These are phyloP conservation scores for Phanerodontia chrysosporium DNA, from an alignment of 768 basidiomycete genomes.

Conservation along the genomic window DNA sequence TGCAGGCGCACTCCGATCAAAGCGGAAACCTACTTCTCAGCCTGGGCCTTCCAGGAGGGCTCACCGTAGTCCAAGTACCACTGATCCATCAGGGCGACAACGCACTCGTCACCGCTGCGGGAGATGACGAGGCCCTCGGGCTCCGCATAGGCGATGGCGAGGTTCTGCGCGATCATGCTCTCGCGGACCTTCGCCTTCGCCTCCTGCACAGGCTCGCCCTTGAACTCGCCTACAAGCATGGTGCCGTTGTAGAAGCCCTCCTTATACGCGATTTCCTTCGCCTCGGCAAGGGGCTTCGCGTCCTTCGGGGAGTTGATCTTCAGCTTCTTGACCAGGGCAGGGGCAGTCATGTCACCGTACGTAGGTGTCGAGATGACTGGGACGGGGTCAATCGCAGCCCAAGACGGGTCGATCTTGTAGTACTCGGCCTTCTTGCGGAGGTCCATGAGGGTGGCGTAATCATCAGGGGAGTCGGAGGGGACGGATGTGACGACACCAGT, in stretches of 20 bases:
- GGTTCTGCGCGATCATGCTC: slow-evolving; percentile 68
- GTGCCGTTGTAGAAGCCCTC: slow-evolving; percentile 95
- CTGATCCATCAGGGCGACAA: slow-evolving; percentile 97
- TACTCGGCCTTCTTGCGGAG: slow-evolving; percentile 94
- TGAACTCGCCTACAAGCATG: slow-evolving; percentile 90
- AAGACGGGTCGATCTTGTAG: slow-evolving; percentile 89
- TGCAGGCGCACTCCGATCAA: neutral
- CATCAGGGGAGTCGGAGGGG: slow-evolving; percentile 97
- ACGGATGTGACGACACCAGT: slow-evolving; percentile 98
- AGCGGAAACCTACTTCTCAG: slow-evolving; percentile 61
- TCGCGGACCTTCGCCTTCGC: slow-evolving; percentile 88
- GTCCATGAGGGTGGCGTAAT: slow-evolving; percentile 85
- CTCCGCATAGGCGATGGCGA: slow-evolving; percentile 92
- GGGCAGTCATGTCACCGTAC: slow-evolving; percentile 91
- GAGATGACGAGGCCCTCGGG: slow-evolving; percentile 89
- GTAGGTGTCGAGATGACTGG: slow-evolving; percentile 85
- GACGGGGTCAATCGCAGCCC: slow-evolving; percentile 81
- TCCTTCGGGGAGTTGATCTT: slow-evolving; percentile 98
- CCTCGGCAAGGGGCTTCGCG: slow-evolving; percentile 86
- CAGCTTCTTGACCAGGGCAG: slow-evolving; percentile 75
- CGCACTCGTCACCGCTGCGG: slow-evolving; percentile 93
- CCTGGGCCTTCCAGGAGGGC: slow-evolving; percentile 77
- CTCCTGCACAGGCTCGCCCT: slow-evolving; percentile 83
- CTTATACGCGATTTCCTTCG: slow-evolving; percentile 97
- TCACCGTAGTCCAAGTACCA: slow-evolving; percentile 99